Evolutionary conservation across 108 stramenopile species (phyloP).

Genomic region (Cyclotella atomus): DNA sequence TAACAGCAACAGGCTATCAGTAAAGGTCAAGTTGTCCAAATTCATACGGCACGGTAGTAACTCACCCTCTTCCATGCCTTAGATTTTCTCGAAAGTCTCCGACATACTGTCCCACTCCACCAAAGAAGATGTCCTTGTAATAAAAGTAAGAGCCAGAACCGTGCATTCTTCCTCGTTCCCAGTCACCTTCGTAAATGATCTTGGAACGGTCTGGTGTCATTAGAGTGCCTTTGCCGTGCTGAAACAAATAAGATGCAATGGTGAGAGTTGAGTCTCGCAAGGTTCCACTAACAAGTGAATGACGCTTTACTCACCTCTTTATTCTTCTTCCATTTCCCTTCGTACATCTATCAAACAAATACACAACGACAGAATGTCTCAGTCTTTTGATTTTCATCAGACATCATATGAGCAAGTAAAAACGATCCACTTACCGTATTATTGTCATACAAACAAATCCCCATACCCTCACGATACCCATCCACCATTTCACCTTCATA

Average conservation of each 20-base stretch:
- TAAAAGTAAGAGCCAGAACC: slow-evolving; percentile 87
- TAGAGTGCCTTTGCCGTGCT: slow-evolving; percentile 79
- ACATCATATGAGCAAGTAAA: no score
- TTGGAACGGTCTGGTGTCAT: slow-evolving; percentile 76
- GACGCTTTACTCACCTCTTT: slow-evolving; percentile 52
- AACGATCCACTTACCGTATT: no score
- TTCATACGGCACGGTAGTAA: neutral
- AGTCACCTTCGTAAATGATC: slow-evolving; percentile 87
- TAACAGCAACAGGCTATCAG: no score
- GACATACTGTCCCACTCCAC: slow-evolving; percentile 57
- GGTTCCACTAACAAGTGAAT: neutral
- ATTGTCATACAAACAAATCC: slow-evolving; percentile 84
- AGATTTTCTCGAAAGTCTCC: slow-evolving; percentile 88
- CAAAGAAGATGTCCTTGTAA: slow-evolving; percentile 12
- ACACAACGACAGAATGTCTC: no score
- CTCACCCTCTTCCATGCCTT: slow-evolving; percentile 61
- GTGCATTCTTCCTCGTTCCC: slow-evolving; percentile 84
- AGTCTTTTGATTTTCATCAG: no score
- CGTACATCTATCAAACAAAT: no score
- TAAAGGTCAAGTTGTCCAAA: no score
- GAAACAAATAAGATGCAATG: neutral
- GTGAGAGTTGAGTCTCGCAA: neutral
- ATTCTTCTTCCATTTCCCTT: slow-evolving; percentile 86
- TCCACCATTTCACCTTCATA: slow-evolving; percentile 90
- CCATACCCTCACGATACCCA: slow-evolving; percentile 76